Conservation (phyloP, 352 stramenopile genomes). For the Phytopythium aichiense region DNA sequence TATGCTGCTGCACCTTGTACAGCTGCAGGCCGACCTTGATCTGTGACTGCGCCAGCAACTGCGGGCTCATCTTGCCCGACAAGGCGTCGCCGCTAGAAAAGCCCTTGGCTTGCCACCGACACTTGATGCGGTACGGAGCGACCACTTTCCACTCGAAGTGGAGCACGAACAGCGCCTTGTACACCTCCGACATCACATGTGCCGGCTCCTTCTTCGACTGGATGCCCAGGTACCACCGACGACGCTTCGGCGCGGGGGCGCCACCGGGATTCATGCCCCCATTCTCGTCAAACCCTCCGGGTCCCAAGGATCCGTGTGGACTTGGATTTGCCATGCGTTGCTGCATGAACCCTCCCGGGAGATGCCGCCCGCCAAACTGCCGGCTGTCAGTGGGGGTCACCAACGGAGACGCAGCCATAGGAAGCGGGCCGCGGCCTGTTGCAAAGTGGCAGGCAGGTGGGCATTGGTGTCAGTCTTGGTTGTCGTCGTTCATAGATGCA, state of each 20-base stretch:
- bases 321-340: constrained; percentile 21
- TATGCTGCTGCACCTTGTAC: constrained; percentile 98
- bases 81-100: constrained; percentile 14
- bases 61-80: constrained; percentile 17
- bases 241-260: constrained; percentile 52
- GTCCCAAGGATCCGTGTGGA: neutral
- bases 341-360: constrained; percentile 15
- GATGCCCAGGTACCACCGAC: constrained; percentile 99
- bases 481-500: neutral
- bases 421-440: constrained; percentile 61
- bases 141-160: constrained; percentile 97
- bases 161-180: constrained; percentile 96
- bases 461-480: neutral
- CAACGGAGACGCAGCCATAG: constrained; percentile 76
- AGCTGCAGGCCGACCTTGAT: constrained; percentile 96
- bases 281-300: constrained; percentile 33
- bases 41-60: constrained; percentile 30
- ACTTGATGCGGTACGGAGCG: constrained; percentile 97
- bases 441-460: neutral
- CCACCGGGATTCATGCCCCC: constrained; percentile 12
- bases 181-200: constrained; percentile 99
- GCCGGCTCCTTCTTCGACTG: constrained; percentile 99
- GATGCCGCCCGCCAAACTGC: constrained; percentile 60
- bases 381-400: constrained; percentile 61
- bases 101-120: constrained; percentile 88